phyloP scores from a whole-genome alignment of 306 rosid genomes.

The Malus sylvestris region DNA sequence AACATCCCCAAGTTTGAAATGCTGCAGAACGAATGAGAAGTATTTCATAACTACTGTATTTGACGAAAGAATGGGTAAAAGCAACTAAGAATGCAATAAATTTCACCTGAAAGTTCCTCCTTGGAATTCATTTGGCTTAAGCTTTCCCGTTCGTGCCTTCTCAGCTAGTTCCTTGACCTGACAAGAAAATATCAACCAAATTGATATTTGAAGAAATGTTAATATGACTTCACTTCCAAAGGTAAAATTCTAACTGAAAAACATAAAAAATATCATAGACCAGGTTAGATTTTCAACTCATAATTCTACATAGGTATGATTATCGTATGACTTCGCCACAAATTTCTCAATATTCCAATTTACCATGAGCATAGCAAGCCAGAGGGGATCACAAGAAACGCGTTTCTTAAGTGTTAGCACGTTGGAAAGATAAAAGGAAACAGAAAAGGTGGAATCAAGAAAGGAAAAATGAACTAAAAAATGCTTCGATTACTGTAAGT shows the following conservation, averaged over 20 bases:
- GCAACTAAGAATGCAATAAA: constrained; percentile 17
- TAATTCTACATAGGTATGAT: not conserved
- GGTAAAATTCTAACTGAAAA: not conserved
- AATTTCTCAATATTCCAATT: not conserved
- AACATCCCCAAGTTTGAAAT: constrained; percentile 98
- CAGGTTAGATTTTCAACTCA: not conserved
- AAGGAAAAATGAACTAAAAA: not conserved
- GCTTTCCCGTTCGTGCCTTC: constrained; percentile 86
- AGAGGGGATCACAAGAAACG: not conserved
- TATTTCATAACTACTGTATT: constrained; percentile 15
- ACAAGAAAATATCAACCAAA: constrained; percentile 3
- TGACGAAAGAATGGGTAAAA: constrained; percentile 1
- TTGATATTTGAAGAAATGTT: not conserved
- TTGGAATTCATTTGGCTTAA: constrained; percentile 83
- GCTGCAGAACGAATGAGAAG: constrained; percentile 47
- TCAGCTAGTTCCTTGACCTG: constrained; percentile 90
- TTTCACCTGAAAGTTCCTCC: constrained; percentile 95
- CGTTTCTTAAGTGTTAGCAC: not conserved
- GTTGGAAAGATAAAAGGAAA: not conserved
- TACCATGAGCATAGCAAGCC: not conserved
- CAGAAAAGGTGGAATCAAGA: not conserved
- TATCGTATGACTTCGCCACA: not conserved
- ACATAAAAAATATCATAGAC: not conserved
- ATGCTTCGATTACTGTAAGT: constrained; percentile 7
- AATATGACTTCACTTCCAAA: not conserved